phyloP scores from a whole-genome alignment of 345 rosid species.

The Kandelia obovata region DNA sequence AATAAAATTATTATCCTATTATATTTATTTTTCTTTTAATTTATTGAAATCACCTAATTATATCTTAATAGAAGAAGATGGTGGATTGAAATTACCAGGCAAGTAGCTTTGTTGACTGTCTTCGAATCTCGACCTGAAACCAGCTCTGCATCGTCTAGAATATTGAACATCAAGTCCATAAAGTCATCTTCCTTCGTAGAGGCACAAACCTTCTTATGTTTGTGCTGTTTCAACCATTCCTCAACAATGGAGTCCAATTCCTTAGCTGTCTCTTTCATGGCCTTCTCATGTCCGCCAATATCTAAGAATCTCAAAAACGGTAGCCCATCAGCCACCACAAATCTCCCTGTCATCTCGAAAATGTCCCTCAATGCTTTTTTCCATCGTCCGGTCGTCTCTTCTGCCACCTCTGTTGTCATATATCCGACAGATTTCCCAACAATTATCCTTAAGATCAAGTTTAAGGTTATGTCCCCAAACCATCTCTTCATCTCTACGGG shows the following conservation, averaged over 20 bases:
- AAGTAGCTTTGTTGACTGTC: constrained; percentile 28
- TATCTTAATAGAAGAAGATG: background rate
- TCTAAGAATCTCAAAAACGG: constrained; percentile 36
- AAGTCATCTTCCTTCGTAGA: constrained; percentile 18
- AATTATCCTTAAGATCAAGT: constrained; percentile 25
- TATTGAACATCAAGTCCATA: constrained; percentile 30
- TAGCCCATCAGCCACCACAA: constrained; percentile 25
- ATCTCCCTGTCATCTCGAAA: constrained; percentile 20
- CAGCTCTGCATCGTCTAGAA: constrained; percentile 9
- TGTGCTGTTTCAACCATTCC: constrained; percentile 42
- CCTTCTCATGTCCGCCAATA: constrained; percentile 32
- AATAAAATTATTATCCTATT: no score
- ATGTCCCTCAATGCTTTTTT: constrained; percentile 3
- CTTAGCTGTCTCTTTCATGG: constrained; percentile 25
- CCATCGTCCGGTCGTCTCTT: background rate
- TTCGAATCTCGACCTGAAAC: constrained; percentile 15
- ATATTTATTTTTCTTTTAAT: no score
- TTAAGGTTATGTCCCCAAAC: constrained; percentile 30
- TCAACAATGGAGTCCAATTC: constrained; percentile 22
- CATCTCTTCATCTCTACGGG: constrained; percentile 33
- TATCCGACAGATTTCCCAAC: constrained; percentile 24
- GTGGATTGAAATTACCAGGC: constrained; percentile 13
- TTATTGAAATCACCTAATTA: no score
- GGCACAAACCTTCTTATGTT: constrained; percentile 14
- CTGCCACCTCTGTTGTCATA: background rate